Evolutionary conservation across 2,329 filamentous ascomycete genomes (phyloP), one percentile per base, ranked within the genome.

Genomic region (Alternaria angustiovoidea): DNA sequence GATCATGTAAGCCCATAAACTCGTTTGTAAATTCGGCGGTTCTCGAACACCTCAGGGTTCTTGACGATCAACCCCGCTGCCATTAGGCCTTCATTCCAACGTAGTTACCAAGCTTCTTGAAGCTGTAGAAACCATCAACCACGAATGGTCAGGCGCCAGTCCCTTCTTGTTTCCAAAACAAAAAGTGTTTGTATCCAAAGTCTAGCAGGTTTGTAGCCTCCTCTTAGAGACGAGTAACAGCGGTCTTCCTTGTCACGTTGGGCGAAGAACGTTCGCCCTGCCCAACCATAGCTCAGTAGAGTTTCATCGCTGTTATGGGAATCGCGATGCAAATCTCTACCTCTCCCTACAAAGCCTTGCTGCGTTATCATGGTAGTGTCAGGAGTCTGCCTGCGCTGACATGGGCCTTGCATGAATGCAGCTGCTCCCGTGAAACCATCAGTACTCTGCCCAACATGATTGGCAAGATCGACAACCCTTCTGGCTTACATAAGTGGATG

Each of bases 1-100:
- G 61, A 67, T 63, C 57, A 59, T 57, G 57, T 59, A 46, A 48
- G 52, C 42, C 47, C 36, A 42, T 57, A 16, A 36, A 48, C 41
- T 16, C 20, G 54, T 46, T 34, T 43, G 43, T 51, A 48, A 46
- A 26, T 32, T 57, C 42, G 38, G 44, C 46, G 30, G 51, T 63
- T 61, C 54, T 58, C 41, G 36, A 58, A 43, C 43, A 32, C 26
- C 26, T 51, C 42, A 56, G 46, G 47, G 48, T 46, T 32, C 51
- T 51, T n/a, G 46, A 28, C 51, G 34, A 38, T 44, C 22, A 30
- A 49, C 46, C 46, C 46, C 46, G 46, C 46, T 49, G 46, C 26
- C 30, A 16, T 49, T n/a, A 36, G 32, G 32, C 46, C 46, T 49
- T 49, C 14, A 14, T 49, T n/a, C 11, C 32, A 49, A 26, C 7